Conservation (phyloP, 441 rosid species). For the Croton laevigatus region DNA sequence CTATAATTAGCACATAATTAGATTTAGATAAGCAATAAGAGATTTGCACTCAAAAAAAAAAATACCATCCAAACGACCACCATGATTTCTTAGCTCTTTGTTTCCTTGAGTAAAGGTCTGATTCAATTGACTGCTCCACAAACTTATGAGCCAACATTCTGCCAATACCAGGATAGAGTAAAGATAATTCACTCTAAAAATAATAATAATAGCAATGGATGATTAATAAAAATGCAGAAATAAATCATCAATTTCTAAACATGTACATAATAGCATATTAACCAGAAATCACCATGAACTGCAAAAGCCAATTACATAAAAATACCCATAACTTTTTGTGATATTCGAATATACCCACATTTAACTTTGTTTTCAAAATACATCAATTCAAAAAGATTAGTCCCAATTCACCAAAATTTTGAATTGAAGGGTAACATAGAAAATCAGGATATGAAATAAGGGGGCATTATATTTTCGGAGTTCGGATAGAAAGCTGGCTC, state of each 20-base stretch:
- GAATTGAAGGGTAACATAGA: too few relatives aligned
- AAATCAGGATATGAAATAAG: too few relatives aligned
- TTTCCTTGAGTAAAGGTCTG: conserved; percentile 48
- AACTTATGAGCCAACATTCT: conserved; percentile 99
- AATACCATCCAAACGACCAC: conserved; percentile 98
- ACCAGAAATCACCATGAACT: neutral
- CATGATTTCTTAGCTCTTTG: conserved; percentile 80
- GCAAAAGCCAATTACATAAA: neutral
- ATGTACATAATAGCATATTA: neutral
- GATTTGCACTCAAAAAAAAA: conserved; percentile 16
- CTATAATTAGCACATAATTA: conserved; percentile 11
- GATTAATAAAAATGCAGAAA: neutral
- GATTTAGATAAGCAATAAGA: conserved; percentile 4
- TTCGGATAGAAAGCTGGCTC: too few relatives aligned
- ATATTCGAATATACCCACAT: too few relatives aligned
- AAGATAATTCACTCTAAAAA: conserved; percentile 3
- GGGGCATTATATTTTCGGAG: too few relatives aligned
- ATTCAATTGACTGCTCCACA: conserved; percentile 71
- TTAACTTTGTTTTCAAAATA: too few relatives aligned
- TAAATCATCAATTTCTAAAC: neutral
- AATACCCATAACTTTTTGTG: neutral
- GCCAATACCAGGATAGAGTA: conserved; percentile 24
- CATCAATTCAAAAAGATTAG: too few relatives aligned
- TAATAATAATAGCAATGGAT: too few relatives aligned
- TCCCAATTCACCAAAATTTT: too few relatives aligned